Base-by-base conservation (phyloP, 768 basidiomycete species). In the Candolleomyces efflorescens region DNA sequence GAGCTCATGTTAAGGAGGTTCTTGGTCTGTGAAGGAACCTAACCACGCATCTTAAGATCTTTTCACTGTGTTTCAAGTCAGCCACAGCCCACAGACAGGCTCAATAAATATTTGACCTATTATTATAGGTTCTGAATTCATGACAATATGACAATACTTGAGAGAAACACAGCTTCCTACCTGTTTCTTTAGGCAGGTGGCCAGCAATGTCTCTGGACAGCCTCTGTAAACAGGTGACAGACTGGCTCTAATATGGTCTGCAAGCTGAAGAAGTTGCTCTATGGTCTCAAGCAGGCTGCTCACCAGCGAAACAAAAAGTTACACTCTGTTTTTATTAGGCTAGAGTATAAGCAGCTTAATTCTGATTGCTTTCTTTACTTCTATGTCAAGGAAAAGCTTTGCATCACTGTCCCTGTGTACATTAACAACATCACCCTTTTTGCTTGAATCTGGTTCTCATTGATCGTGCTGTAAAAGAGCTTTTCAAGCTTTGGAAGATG, bases 281-380 rank as follows among this genome's bases (percentile, higher is more conserved):
- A 81, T 64, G 74, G 79, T 9, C 69, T 81, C 7, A 74, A 75
- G 59, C 78, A 79, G 56, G 69, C 71, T 11, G 69, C 70, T 2
- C 63, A 68, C 2, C 57, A 61, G 45, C 79, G 77, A 78, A 65
- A 75, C 58, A 62, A 67, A 60, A 68, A 67, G 48, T 62, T 76
- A 10, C 53, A 69, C 27, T 51, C 39, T 47, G 64, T 63, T 2
- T 38, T 69, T 3, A 23, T 58, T 1, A 15, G 23, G 2, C 44
- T 71, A 5, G 69, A 72, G 22, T 75, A 67, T 53, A 59, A 10
- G 7, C 48, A 58, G 7, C 49, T 66, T 5, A 47, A 59, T 2
- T 64, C 66, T 38, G 70, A 73, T 52, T 53, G 58, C 13, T 62
- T 60, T 20, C 53, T 72, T 18, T 71, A 57, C 58, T 48, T 68